Conservation (phyloP, 306 rosid genomes). For the Hylodesmum podocarpum region DNA sequence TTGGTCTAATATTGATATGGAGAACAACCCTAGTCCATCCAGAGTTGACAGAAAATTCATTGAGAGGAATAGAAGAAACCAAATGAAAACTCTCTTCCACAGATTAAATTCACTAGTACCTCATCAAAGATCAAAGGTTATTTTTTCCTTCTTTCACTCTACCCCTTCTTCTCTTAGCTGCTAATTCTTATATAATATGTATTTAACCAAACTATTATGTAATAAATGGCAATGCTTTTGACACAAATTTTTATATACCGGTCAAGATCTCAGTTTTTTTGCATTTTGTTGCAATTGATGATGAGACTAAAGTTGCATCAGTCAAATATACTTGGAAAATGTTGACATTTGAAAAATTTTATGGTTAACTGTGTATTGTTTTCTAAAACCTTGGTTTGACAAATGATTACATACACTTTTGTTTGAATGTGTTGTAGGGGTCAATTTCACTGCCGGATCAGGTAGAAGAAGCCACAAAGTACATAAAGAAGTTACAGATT, state of each 20-base stretch:
- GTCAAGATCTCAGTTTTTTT: too few species aligned
- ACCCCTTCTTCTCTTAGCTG: not conserved
- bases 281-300: too few species aligned
- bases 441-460: constrained; percentile 51
- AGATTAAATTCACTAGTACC: constrained; percentile 61
- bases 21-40: constrained; percentile 57
- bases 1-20: constrained; percentile 23
- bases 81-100: constrained; percentile 64
- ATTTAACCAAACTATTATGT: not conserved
- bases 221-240: not conserved
- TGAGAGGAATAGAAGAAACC: constrained; percentile 67
- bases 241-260: too few species aligned
- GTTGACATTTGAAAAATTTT: too few species aligned
- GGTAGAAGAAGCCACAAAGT: constrained; percentile 58
- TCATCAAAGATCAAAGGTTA: constrained; percentile 51
- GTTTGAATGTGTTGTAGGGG: constrained; percentile 37
- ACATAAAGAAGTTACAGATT: constrained; percentile 61
- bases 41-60: constrained; percentile 60
- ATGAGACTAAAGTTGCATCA: too few species aligned
- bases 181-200: not conserved
- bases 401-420: not conserved
- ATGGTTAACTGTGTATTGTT: too few species aligned
- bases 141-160: not conserved
- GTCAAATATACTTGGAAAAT: too few species aligned
- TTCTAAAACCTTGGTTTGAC: too few species aligned